Conservation (phyloP, 257 asterid species). For the Cinchona pubescens region DNA sequence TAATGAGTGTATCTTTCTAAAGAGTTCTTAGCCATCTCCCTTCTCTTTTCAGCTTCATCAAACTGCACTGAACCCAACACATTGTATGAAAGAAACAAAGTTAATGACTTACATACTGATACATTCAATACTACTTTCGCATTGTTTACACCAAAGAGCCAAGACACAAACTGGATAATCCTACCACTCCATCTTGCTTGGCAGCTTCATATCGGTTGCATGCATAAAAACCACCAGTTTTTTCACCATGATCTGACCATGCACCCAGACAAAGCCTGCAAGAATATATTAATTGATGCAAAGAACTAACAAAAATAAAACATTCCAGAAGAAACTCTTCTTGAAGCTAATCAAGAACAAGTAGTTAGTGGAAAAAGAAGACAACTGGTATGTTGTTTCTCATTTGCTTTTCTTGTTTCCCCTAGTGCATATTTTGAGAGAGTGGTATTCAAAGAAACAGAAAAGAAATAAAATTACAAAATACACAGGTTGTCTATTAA, state of each 20-base stretch:
- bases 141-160: neutral
- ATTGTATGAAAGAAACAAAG: conserved; percentile 12
- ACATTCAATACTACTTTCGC: neutral
- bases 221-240: conserved; percentile 97
- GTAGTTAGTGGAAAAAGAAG: neutral
- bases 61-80: conserved; percentile 52
- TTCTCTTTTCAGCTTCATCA: conserved; percentile 87
- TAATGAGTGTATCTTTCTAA: conserved; percentile 94
- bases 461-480: neutral
- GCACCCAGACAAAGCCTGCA: conserved; percentile 97
- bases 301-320: neutral
- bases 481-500: too few relatives aligned
- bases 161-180: conserved; percentile 25
- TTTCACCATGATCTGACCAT: conserved; percentile 96
- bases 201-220: conserved; percentile 97
- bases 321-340: neutral
- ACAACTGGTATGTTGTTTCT: neutral
- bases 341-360: neutral
- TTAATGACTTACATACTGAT: neutral
- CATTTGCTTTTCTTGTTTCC: too few relatives aligned
- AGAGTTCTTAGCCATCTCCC: conserved; percentile 98
- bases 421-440: neutral
- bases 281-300: conserved; percentile 17
- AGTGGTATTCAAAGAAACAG: neutral
- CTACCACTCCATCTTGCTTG: conserved; percentile 92